A percentile compares a stretch with the other conserved stretches of the same genome.
These are phyloP conservation scores for Canna indica DNA, from an alignment of 176 grass and related monocot genomes.

Conservation along the genomic window DNA sequence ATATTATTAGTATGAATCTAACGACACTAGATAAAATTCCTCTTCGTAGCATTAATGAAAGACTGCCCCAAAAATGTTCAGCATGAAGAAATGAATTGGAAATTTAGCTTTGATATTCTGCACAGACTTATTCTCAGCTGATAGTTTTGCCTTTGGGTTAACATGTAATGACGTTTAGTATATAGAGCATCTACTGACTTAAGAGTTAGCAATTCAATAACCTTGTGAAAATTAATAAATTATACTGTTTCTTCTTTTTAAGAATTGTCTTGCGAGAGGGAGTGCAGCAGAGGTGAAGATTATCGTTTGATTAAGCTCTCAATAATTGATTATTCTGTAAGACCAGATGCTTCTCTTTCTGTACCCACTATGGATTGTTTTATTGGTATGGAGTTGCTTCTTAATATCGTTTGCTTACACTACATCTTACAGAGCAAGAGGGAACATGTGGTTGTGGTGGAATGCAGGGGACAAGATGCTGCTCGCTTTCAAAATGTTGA, in stretches of 20 bases:
- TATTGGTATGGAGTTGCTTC: not conserved
- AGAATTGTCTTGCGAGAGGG: constrained; percentile 91
- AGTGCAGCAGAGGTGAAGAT: constrained; percentile 94
- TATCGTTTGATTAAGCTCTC: constrained; percentile 88
- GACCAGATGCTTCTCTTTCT: not conserved
- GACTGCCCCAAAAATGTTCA: no score
- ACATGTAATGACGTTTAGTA: not conserved
- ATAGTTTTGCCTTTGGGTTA: not conserved
- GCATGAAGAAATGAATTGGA: no score
- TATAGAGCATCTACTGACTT: not conserved
- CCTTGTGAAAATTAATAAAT: not conserved
- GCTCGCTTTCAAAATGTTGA: constrained; percentile 77
- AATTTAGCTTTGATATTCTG: not conserved
- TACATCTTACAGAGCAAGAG: constrained; percentile 52
- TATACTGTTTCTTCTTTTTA: constrained; percentile 19
- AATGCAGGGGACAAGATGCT: constrained; percentile 95
- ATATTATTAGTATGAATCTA: no score
- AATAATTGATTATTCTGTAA: constrained; percentile 84
- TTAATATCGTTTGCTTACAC: not conserved
- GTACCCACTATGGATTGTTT: not conserved
- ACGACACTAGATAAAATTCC: no score
- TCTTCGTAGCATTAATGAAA: no score
- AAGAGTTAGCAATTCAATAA: not conserved
- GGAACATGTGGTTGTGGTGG: constrained; percentile 67
- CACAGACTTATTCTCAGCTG: not conserved